phyloP scores from a whole-genome alignment of 2,329 filamentous ascomycete species.

The Ascochyta lentis region DNA sequence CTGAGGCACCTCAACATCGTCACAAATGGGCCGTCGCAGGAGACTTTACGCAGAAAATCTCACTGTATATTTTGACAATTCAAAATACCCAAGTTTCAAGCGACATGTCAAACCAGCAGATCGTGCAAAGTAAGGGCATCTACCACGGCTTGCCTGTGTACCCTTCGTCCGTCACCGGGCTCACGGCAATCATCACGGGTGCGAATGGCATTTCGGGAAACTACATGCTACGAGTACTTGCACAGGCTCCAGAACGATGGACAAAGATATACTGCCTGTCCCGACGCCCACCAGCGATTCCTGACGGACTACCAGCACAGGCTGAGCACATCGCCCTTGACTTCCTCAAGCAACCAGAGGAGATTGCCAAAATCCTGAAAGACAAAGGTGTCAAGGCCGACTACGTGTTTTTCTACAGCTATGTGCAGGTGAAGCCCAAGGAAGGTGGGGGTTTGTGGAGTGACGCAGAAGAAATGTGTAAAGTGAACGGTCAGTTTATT shows the following conservation, averaged over 20 bases:
- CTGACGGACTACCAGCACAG: conserved; percentile 42
- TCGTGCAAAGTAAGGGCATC: conserved; percentile 50
- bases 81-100: too few relatives aligned
- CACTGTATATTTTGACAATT: not conserved
- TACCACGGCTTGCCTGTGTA: conserved; percentile 59
- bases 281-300: conserved; percentile 54
- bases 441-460: conserved; percentile 56
- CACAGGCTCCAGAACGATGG: conserved; percentile 57
- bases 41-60: too few relatives aligned
- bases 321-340: conserved; percentile 54
- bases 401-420: conserved; percentile 63
- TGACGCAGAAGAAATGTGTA: conserved; percentile 58
- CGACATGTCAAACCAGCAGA: conserved; percentile 31
- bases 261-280: conserved; percentile 60
- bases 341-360: conserved; percentile 47
- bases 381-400: conserved; percentile 47
- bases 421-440: conserved; percentile 59
- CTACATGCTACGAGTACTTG: conserved; percentile 58
- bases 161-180: conserved; percentile 49
- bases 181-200: conserved; percentile 61
- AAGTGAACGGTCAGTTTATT: conserved; percentile 50
- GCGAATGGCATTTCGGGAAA: conserved; percentile 63
- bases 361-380: conserved; percentile 47
- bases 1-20: not conserved
- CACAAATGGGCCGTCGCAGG: too few relatives aligned